A percentile compares a stretch with the other conserved stretches of the same genome.
Conservation (phyloP, 768 basidiomycete species). For the Panaeolus cyanescens region DNA sequence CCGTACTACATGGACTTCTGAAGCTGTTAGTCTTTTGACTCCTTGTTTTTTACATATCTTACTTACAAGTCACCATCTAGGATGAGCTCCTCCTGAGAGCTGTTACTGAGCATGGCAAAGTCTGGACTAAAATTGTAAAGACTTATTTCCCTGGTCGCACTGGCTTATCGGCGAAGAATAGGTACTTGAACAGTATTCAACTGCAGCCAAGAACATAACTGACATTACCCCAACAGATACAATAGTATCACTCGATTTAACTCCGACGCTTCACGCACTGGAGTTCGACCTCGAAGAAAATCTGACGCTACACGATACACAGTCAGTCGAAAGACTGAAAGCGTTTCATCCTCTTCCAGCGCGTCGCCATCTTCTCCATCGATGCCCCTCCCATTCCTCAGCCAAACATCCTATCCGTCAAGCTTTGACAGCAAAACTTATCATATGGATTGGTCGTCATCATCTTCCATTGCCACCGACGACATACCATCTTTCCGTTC, state of each 20-base stretch:
- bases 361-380: conserved; percentile 38
- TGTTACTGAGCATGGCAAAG: conserved; percentile 56
- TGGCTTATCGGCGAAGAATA: conserved; percentile 61
- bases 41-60: conserved; percentile 3
- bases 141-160: conserved; percentile 63
- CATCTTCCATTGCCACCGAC: conserved; percentile 31
- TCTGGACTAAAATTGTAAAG: conserved; percentile 65
- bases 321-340: conserved; percentile 34
- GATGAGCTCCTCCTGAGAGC: conserved; percentile 56
- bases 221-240: conserved; percentile 33
- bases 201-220: neutral
- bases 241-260: conserved; percentile 55
- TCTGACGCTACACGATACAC: conserved; percentile 33
- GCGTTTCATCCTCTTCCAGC: conserved; percentile 43
- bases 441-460: conserved; percentile 31
- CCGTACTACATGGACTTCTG: conserved; percentile 58
- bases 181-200: conserved; percentile 30
- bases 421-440: conserved; percentile 26
- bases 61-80: conserved; percentile 26
- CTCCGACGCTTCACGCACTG: conserved; percentile 35
- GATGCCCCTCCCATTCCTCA: conserved; percentile 23
- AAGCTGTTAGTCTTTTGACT: conserved; percentile 38
- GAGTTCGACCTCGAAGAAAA: conserved; percentile 35
- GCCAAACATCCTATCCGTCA: conserved; percentile 13
- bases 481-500: conserved; percentile 30